Percentiles rank a stretch among this genome's conserved stretches.
phyloP scores from a whole-genome alignment of 495 filamentous ascomycete genomes.

The Aspergillus biplanus region DNA sequence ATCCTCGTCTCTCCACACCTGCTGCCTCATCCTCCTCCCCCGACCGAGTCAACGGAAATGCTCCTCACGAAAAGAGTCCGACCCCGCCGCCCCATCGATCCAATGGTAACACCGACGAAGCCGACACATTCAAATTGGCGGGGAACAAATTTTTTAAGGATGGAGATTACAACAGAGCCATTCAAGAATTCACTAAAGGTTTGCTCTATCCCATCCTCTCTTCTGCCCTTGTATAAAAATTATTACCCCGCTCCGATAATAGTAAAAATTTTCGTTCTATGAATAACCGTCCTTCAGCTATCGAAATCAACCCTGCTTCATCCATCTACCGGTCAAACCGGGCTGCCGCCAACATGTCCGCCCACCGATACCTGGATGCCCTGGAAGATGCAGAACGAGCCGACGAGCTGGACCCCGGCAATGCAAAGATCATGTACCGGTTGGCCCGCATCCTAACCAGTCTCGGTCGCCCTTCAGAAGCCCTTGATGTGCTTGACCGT shows the following conservation, averaged over 20 bases:
- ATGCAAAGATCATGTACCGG: slow-evolving; percentile 84
- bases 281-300: slow-evolving; percentile 56
- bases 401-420: slow-evolving; percentile 77
- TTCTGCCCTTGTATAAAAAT: slow-evolving; percentile 8
- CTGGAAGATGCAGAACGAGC: slow-evolving; percentile 83
- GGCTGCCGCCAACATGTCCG: slow-evolving; percentile 89
- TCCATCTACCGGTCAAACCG: slow-evolving; percentile 94
- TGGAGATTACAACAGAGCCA: slow-evolving; percentile 80
- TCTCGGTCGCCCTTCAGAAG: slow-evolving; percentile 82
- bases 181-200: slow-evolving; percentile 96
- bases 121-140: slow-evolving; percentile 85
- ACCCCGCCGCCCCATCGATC: slow-evolving; percentile 78
- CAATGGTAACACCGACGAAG: slow-evolving; percentile 66
- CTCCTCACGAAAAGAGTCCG: slow-evolving; percentile 56
- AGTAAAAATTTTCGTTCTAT: slow-evolving; percentile 2
- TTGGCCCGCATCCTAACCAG: slow-evolving; percentile 86
- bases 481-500: slow-evolving; percentile 72
- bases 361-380: slow-evolving; percentile 73
- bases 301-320: slow-evolving; percentile 68
- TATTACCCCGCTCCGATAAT: neutral
- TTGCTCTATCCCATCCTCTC: slow-evolving; percentile 25
- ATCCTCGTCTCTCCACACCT: slow-evolving; percentile 24
- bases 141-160: slow-evolving; percentile 98
- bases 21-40: slow-evolving; percentile 34
- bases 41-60: slow-evolving; percentile 58